Evolutionary conservation across 331 rosid species (phyloP).

Genomic region (Quercus lobata): DNA sequence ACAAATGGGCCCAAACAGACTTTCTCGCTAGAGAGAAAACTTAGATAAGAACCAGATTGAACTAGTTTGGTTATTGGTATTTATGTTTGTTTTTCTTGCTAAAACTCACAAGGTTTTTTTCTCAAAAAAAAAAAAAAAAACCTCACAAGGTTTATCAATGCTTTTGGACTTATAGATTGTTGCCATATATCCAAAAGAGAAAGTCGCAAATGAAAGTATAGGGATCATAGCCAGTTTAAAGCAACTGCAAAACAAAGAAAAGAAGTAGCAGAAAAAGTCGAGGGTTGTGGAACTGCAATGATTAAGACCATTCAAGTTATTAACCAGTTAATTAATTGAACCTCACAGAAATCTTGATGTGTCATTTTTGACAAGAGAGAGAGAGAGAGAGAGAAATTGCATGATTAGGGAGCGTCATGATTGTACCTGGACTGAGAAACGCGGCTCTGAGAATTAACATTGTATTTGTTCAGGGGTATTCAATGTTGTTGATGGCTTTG

Average conservation of each 20-base stretch:
- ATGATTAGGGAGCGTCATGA: slow-evolving; percentile 64
- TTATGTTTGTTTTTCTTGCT: neutral
- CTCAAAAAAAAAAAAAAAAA: neutral
- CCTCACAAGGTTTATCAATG: slow-evolving; percentile 17
- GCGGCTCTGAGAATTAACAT: slow-evolving; percentile 54
- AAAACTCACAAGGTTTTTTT: slow-evolving; percentile 12
- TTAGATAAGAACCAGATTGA: slow-evolving; percentile 29
- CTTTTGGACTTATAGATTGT: slow-evolving; percentile 8
- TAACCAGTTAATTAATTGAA: slow-evolving; percentile 30
- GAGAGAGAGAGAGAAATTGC: slow-evolving; percentile 26
- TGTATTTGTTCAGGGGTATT: slow-evolving; percentile 17
- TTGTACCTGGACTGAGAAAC: slow-evolving; percentile 66
- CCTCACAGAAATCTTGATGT: slow-evolving; percentile 33
- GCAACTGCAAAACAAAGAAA: slow-evolving; percentile 41
- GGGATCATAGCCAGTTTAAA: slow-evolving; percentile 36
- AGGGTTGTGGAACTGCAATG: slow-evolving; percentile 64
- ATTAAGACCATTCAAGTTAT: slow-evolving; percentile 49
- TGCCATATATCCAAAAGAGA: slow-evolving; percentile 40
- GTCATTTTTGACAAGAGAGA: slow-evolving; percentile 36
- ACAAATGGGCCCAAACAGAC: slow-evolving; percentile 38
- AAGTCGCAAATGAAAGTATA: slow-evolving; percentile 37
- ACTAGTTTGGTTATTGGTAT: slow-evolving; percentile 24
- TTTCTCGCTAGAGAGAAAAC: slow-evolving; percentile 4
- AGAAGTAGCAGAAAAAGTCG: slow-evolving; percentile 47
- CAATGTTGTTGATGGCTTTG: slow-evolving; percentile 15